Base-by-base conservation (phyloP, 2,329 filamentous ascomycete genomes). In the Mollisiaceae sp. region DNA sequence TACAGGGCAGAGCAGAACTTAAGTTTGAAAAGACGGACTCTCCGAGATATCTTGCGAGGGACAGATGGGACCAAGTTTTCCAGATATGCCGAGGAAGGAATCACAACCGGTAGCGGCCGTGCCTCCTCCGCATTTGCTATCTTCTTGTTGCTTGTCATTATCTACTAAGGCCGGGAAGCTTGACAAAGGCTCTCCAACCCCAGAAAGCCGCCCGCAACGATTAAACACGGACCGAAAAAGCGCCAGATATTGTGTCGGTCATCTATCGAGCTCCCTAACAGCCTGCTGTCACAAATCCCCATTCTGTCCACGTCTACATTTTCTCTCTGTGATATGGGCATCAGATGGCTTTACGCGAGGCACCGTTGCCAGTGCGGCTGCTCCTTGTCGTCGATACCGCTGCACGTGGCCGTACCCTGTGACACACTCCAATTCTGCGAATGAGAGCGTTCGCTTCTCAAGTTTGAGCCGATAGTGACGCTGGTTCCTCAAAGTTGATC, bases 391-490 rank as follows among this genome's bases (percentile, higher is more conserved):
- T 43, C 39, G 35, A 18, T 60, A 36, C 65, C 27, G 58, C 64
- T 71, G 69, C 68, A 71, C 62, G 56, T 68, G 65, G 50, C 71
- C 68, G 68, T 45, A 32, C 62, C 36, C 38, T 45, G 56, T 58
- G 24, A 52, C 52, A 52, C 52, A 59, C 59, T n/a, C 36, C 60
- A 69, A 60, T 56, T 57, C 58, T 59, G 54, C 63, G 63, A 71
- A 68, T 70, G 67, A 71, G 71, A 70, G 27, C 54, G 71, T 73
- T 72, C 70, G 65, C 59, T 61, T 65, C 65, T 69, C 65, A 65
- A 38, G 55, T 52, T 66, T 60, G 56, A 55, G 59, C 57, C 47
- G 64, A 60, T 52, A 56, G 61, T 67, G 60, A 59, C 45, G 58
- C 58, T 57, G 36, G 62, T 69, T 66, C 61, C 36, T 70, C 35